phyloP scores from a whole-genome alignment of 192 early-diverging fungal genomes.

The Umbelopsis sp. region DNA sequence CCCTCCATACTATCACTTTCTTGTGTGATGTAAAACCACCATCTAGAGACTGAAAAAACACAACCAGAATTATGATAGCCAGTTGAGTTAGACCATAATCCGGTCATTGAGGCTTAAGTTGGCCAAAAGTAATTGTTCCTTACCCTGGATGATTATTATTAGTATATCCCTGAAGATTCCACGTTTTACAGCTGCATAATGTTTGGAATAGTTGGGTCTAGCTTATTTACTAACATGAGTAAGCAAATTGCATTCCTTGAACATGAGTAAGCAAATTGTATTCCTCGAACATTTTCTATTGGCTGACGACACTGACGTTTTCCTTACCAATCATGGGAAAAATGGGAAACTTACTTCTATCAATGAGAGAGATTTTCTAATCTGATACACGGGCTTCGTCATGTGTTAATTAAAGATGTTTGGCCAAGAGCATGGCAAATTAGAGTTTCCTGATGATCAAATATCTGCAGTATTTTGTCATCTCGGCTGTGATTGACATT shows the following conservation, averaged over 20 bases:
- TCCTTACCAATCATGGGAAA: conserved; percentile 4
- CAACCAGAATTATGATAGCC: conserved; percentile 24
- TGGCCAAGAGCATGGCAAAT: not conserved
- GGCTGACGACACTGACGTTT: not conserved
- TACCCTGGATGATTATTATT: not conserved
- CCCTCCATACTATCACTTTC: not conserved
- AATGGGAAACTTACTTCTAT: not conserved
- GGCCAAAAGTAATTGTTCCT: too few relatives aligned
- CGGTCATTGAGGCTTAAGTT: too few relatives aligned
- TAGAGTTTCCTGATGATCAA: conserved; percentile 2
- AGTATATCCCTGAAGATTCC: not conserved
- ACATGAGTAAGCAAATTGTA: too few relatives aligned
- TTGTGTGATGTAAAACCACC: not conserved
- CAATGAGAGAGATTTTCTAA: not conserved
- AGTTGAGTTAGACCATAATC: not conserved
- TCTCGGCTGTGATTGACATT: not conserved
- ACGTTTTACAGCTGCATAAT: too few relatives aligned
- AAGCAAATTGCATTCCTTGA: not conserved
- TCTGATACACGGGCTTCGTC: not conserved
- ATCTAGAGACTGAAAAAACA: conserved; percentile 33
- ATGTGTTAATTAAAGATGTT: not conserved
- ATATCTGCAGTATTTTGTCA: not conserved
- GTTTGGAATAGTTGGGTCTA: too few relatives aligned
- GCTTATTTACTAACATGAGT: conserved; percentile 3
- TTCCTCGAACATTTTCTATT: conserved; percentile 8